phyloP scores from a whole-genome alignment of 1,139 yeast genomes.

The Lizanozyma gosingica region DNA sequence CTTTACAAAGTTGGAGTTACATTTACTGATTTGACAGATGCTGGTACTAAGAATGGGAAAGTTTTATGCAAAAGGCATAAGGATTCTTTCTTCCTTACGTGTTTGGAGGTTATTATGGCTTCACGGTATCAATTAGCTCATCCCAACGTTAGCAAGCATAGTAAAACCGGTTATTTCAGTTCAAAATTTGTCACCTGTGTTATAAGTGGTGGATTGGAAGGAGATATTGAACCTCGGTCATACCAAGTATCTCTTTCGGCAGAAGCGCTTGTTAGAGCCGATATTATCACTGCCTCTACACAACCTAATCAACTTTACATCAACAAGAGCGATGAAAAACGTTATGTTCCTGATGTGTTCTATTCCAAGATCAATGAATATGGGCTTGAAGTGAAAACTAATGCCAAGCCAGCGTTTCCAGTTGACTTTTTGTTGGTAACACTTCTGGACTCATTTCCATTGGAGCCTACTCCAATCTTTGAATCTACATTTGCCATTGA shows the following conservation, averaged over 20 bases:
- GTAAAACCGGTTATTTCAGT: constrained; percentile 60
- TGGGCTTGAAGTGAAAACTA: constrained; percentile 74
- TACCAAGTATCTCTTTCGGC: constrained; percentile 87
- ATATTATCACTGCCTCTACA: constrained; percentile 77
- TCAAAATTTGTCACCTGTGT: constrained; percentile 93
- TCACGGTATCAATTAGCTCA: constrained; percentile 63
- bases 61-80: constrained; percentile 91
- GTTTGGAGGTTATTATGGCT: constrained; percentile 80
- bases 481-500: constrained; percentile 56
- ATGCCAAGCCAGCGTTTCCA: constrained; percentile 95
- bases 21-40: constrained; percentile 83
- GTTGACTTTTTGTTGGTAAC: constrained; percentile 87
- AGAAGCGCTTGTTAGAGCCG: constrained; percentile 82
- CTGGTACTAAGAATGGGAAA: constrained; percentile 79
- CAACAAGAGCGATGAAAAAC: constrained; percentile 55
- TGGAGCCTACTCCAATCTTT: constrained; percentile 46
- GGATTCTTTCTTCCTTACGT: constrained; percentile 80
- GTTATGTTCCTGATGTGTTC: constrained; percentile 93
- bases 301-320: constrained; percentile 86
- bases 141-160: constrained; percentile 62
- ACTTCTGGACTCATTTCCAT: constrained; percentile 87
- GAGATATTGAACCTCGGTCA: constrained; percentile 84
- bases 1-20: constrained; percentile 70
- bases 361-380: constrained; percentile 83
- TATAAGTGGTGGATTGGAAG: constrained; percentile 73